These are phyloP conservation scores for Beauveria pseudobassiana DNA, from an alignment of 2,329 filamentous ascomycete genomes.

Conservation along the genomic window DNA sequence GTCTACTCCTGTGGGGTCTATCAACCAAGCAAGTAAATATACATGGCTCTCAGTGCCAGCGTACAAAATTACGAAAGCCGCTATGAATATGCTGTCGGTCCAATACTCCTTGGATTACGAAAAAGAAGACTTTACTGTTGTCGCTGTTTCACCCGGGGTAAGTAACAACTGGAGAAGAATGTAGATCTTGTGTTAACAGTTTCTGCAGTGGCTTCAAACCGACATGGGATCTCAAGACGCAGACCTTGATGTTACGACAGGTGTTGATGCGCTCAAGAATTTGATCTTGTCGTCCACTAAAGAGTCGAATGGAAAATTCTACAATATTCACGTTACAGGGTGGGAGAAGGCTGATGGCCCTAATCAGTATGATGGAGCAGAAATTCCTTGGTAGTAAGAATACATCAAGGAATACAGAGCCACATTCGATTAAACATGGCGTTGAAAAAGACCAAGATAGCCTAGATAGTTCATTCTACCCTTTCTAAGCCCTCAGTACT, in stretches of 20 bases:
- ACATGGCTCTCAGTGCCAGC: constrained; percentile 18
- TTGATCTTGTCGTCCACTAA: constrained; percentile 1
- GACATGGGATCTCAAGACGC: constrained; percentile 32
- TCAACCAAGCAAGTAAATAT: background rate
- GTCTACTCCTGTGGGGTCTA: background rate
- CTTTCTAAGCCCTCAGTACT: no score
- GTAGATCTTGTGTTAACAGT: background rate
- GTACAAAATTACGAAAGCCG: constrained; percentile 41
- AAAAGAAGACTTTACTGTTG: constrained; percentile 33
- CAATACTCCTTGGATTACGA: constrained; percentile 30
- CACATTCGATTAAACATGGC: no score
- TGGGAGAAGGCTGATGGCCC: background rate
- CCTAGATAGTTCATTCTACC: no score
- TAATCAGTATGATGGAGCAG: constrained; percentile 7
- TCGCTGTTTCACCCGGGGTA: background rate
- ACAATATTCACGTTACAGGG: constrained; percentile 5
- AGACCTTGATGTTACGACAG: constrained; percentile 32
- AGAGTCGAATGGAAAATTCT: constrained; percentile 11
- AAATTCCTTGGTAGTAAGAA: background rate
- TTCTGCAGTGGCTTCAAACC: constrained; percentile 36
- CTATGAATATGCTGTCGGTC: constrained; percentile 37
- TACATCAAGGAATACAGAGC: no score
- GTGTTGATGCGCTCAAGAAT: constrained; percentile 20
- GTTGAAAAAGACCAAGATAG: no score
- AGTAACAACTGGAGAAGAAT: background rate